These are phyloP conservation scores for Suillus alpinus DNA, from an alignment of 768 basidiomycete species.

Conservation along the genomic window DNA sequence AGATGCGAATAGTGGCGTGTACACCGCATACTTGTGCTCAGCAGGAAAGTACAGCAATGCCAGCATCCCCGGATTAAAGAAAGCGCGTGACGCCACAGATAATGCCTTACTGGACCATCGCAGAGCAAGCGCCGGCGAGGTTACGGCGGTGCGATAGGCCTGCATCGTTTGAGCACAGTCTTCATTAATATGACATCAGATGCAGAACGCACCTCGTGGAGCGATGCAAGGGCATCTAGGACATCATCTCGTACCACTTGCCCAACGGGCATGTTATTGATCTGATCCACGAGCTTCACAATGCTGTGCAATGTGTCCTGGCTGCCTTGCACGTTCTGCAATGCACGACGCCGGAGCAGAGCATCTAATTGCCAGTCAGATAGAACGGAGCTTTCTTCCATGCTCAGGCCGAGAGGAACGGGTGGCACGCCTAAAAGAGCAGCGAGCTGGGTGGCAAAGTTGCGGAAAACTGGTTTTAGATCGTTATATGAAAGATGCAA, in stretches of 20 bases:
- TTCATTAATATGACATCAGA: constrained; percentile 3
- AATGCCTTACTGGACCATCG: constrained; percentile 61
- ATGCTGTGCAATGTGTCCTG: constrained; percentile 81
- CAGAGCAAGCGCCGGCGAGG: constrained; percentile 38
- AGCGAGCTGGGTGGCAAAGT: constrained; percentile 71
- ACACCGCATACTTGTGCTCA: constrained; percentile 97
- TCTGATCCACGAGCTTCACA: constrained; percentile 77
- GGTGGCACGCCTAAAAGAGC: constrained; percentile 78
- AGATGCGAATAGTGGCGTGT: constrained; percentile 92
- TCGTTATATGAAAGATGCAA: constrained; percentile 34
- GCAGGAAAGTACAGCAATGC: constrained; percentile 95
- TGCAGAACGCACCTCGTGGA: constrained; percentile 59
- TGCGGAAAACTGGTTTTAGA: constrained; percentile 53
- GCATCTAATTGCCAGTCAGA: constrained; percentile 83
- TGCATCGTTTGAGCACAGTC: constrained; percentile 9
- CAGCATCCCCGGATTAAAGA: constrained; percentile 96
- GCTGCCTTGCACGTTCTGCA: constrained; percentile 65
- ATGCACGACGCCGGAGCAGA: constrained; percentile 63
- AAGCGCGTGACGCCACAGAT: constrained; percentile 75
- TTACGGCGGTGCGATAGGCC: constrained; percentile 20
- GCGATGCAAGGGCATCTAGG: constrained; percentile 60
- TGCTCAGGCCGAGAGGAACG: constrained; percentile 47
- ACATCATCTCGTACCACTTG: constrained; percentile 74
- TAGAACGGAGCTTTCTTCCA: constrained; percentile 30
- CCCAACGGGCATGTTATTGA: constrained; percentile 90